Evolutionary conservation across 768 basidiomycete genomes (phyloP).

Genomic region (Aureoboletus auriporus): DNA sequence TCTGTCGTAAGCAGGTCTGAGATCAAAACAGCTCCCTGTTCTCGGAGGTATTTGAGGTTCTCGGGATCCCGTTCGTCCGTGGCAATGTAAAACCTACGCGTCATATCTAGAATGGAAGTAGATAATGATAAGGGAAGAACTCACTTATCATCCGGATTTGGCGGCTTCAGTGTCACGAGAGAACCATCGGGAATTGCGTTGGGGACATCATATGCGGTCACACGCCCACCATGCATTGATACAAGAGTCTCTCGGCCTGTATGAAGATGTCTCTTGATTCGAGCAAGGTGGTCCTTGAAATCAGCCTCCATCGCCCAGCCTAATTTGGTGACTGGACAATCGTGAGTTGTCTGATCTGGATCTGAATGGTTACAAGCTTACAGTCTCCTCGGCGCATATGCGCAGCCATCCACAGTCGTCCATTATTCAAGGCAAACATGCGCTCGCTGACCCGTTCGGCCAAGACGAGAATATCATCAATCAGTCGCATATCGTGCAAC

Average conservation of each 20-base stretch:
- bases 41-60: slow-evolving; percentile 29
- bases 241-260: slow-evolving; percentile 14
- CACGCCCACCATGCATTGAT: slow-evolving; percentile 19
- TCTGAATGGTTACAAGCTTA: slow-evolving; percentile 13
- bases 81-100: slow-evolving; percentile 31
- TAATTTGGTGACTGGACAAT: slow-evolving; percentile 19
- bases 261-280: slow-evolving; percentile 25
- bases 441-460: slow-evolving; percentile 29
- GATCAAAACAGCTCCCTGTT: slow-evolving; percentile 38
- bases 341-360: not conserved
- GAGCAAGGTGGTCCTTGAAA: slow-evolving; percentile 31
- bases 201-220: slow-evolving; percentile 21
- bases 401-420: slow-evolving; percentile 40
- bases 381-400: slow-evolving; percentile 46
- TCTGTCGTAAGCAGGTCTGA: slow-evolving; percentile 39
- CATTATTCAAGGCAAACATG: slow-evolving; percentile 26
- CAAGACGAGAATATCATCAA: slow-evolving; percentile 24
- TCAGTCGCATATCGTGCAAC: slow-evolving; percentile 26
- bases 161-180: slow-evolving; percentile 24
- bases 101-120: not conserved
- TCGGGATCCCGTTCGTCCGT: slow-evolving; percentile 40
- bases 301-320: slow-evolving; percentile 34
- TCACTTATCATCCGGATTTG: slow-evolving; percentile 21
- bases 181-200: slow-evolving; percentile 13
- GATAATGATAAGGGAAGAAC: not conserved